These are phyloP conservation scores for Elsinoe arachidis DNA, from an alignment of 2,329 filamentous ascomycete genomes.

Conservation along the genomic window DNA sequence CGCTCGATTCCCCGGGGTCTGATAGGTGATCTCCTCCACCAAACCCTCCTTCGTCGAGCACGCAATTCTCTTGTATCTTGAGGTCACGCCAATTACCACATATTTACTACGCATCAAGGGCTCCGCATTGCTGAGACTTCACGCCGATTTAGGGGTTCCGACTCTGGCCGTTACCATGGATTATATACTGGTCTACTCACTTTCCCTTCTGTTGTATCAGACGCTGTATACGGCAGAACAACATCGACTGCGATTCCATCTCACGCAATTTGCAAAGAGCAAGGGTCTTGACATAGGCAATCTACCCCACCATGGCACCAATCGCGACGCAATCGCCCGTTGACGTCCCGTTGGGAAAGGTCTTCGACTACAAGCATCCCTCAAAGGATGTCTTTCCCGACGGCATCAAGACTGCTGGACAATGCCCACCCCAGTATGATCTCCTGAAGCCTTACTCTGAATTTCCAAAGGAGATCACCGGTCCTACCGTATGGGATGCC, in stretches of 20 bases:
- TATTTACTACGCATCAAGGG: slow-evolving; percentile 5
- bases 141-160: background rate
- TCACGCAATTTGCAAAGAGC: slow-evolving; percentile 16
- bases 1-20: background rate
- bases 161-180: slow-evolving; percentile 15
- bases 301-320: slow-evolving; percentile 15
- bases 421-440: slow-evolving; percentile 60
- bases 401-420: slow-evolving; percentile 60
- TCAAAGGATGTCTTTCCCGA: slow-evolving; percentile 51
- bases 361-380: slow-evolving; percentile 22
- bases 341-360: slow-evolving; percentile 14
- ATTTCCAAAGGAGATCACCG: slow-evolving; percentile 63
- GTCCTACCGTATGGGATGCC: slow-evolving; percentile 63
- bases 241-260: slow-evolving; percentile 14
- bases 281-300: slow-evolving; percentile 15
- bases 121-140: background rate
- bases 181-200: slow-evolving; percentile 19
- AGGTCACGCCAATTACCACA: slow-evolving; percentile 12
- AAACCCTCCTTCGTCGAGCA: slow-evolving; percentile 9
- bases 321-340: slow-evolving; percentile 17
- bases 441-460: slow-evolving; percentile 56
- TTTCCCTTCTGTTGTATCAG: slow-evolving; percentile 18
- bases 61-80: slow-evolving; percentile 12
- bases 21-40: slow-evolving; percentile 4
- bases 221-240: slow-evolving; percentile 17